These are phyloP conservation scores for Talaromyces proteolyticus DNA, from an alignment of 495 filamentous ascomycete genomes.

Conservation along the genomic window DNA sequence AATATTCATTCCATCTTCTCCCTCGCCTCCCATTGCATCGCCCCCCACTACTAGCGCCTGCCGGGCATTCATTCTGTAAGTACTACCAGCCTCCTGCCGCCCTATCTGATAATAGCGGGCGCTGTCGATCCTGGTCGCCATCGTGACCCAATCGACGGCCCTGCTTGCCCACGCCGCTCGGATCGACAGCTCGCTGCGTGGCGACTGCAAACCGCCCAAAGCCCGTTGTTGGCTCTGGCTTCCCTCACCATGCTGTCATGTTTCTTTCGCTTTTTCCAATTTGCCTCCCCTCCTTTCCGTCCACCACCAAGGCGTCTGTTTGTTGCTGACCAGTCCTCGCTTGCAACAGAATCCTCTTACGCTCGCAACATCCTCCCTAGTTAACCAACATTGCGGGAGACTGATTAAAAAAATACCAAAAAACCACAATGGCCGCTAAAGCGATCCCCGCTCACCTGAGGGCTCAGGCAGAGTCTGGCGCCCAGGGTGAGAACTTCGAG, in stretches of 20 bases:
- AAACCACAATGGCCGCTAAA: constrained; percentile 60
- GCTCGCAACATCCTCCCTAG: constrained; percentile 6
- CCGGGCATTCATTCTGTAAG: too few relatives aligned
- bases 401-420: neutral
- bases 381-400: neutral
- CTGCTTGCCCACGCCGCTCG: neutral
- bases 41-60: neutral
- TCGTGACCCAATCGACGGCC: neutral
- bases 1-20: neutral
- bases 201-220: neutral
- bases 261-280: constrained; percentile 8
- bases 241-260: constrained; percentile 18
- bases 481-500: constrained; percentile 49
- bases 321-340: too few relatives aligned
- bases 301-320: constrained; percentile 1
- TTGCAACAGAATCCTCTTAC: too few relatives aligned
- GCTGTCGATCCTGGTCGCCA: neutral
- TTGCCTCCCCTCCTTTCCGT: constrained; percentile 5
- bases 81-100: constrained; percentile 1
- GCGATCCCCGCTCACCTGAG: constrained; percentile 78
- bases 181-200: neutral
- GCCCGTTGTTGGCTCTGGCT: constrained; percentile 1
- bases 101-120: too few relatives aligned
- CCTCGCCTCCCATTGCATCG: too few relatives aligned
- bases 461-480: constrained; percentile 41